Evolutionary conservation across 768 basidiomycete genomes (phyloP).

Genomic region (Russula abietina): DNA sequence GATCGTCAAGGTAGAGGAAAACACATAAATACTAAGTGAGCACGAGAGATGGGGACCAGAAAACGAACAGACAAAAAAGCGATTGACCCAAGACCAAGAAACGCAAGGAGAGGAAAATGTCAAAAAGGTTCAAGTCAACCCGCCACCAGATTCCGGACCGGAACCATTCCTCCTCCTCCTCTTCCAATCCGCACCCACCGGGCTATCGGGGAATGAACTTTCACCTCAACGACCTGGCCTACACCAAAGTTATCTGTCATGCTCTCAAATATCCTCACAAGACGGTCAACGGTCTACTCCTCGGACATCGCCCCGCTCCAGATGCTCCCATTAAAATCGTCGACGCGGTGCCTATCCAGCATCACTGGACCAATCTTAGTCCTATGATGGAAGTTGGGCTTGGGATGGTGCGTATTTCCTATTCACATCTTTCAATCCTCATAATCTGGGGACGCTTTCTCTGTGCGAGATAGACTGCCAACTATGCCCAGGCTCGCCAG

Average conservation of each 20-base stretch:
- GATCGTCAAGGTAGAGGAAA: not conserved
- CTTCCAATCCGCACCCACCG: not conserved
- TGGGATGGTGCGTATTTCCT: slow-evolving; percentile 51
- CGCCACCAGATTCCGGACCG: too few species aligned
- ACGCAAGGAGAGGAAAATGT: not conserved
- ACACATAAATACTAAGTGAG: not conserved
- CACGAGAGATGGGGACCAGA: not conserved
- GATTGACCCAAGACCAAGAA: not conserved
- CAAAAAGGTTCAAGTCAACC: too few species aligned
- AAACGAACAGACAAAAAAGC: not conserved
- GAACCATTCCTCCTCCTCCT: not conserved
- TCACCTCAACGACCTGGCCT: slow-evolving; percentile 54
- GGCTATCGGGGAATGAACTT: slow-evolving; percentile 32
- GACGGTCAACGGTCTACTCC: slow-evolving; percentile 71
- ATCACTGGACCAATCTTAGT: slow-evolving; percentile 79
- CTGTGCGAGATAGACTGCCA: slow-evolving; percentile 42
- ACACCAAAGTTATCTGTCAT: slow-evolving; percentile 71
- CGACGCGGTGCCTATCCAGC: slow-evolving; percentile 72
- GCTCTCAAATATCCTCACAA: slow-evolving; percentile 73
- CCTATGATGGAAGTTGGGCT: slow-evolving; percentile 86
- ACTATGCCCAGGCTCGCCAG: slow-evolving; percentile 49
- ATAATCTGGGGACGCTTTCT: not conserved
- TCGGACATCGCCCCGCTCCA: slow-evolving; percentile 40
- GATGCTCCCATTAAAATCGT: slow-evolving; percentile 42
- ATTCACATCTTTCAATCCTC: not conserved